Percentiles rank a stretch among this genome's conserved stretches.
Conservation (phyloP, 352 stramenopile species). For the Globisporangium nodosum region DNA sequence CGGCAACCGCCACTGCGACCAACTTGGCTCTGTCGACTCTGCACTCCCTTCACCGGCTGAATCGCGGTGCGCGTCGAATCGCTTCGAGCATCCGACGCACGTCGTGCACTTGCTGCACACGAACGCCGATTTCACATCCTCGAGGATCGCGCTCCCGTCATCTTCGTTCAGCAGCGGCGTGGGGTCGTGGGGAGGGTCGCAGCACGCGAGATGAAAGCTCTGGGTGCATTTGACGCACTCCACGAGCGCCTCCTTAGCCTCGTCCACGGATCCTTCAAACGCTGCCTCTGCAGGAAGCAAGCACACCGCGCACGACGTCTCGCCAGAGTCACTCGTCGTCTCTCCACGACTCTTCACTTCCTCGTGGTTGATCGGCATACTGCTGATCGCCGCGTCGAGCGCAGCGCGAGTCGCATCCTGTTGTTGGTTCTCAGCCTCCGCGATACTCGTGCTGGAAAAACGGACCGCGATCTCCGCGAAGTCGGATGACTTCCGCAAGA, state of each 20-base stretch:
- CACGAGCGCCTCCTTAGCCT: conserved; percentile 34
- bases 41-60: neutral
- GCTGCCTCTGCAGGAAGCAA: conserved; percentile 14
- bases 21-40: conserved; percentile 11
- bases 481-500: conserved; percentile 2
- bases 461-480: conserved; percentile 10
- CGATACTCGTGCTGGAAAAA: conserved; percentile 4
- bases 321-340: neutral
- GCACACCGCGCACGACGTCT: conserved; percentile 15
- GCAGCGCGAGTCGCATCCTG: conserved; percentile 9
- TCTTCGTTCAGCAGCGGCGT: conserved; percentile 54
- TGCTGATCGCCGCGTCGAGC: conserved; percentile 9
- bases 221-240: conserved; percentile 46
- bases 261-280: neutral
- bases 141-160: conserved; percentile 45
- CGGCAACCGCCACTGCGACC: conserved; percentile 71
- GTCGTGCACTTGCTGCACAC: conserved; percentile 57
- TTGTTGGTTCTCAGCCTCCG: conserved; percentile 1
- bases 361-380: neutral
- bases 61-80: conserved; percentile 1
- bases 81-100: conserved; percentile 52
- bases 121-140: conserved; percentile 63
- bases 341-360: neutral
- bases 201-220: conserved; percentile 66
- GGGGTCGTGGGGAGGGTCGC: conserved; percentile 59